Evolutionary conservation across 2,329 filamentous ascomycete species (phyloP).

Genomic region (Trichoderma harzianum): DNA sequence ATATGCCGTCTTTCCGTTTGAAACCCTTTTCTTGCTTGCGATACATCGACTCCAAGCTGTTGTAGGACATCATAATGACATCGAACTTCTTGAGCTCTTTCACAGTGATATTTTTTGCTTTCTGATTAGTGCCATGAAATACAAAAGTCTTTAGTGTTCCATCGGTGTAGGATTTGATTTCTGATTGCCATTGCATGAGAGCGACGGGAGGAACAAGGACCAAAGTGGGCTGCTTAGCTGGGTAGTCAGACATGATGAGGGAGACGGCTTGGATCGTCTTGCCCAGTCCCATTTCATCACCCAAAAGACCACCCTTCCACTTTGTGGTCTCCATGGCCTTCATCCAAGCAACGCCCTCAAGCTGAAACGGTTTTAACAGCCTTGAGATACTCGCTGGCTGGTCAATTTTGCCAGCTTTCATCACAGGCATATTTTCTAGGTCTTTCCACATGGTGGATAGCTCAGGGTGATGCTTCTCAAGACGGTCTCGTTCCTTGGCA

Average conservation of each 20-base stretch:
- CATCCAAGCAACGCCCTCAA: slow-evolving; percentile 95
- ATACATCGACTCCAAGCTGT: slow-evolving; percentile 84
- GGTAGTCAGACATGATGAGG: slow-evolving; percentile 96
- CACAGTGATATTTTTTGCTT: slow-evolving; percentile 71
- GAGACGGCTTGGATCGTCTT: slow-evolving; percentile 99
- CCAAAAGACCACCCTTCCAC: slow-evolving; percentile 86
- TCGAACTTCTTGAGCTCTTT: slow-evolving; percentile 79
- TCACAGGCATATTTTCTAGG: slow-evolving; percentile 63
- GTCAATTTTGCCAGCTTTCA: slow-evolving; percentile 49
- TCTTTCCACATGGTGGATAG: slow-evolving; percentile 82
- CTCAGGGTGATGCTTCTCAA: slow-evolving; percentile 74
- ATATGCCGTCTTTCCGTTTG: slow-evolving; percentile 71
- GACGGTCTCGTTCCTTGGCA: slow-evolving; percentile 56
- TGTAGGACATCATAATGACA: slow-evolving; percentile 97
- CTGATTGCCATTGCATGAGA: slow-evolving; percentile 89
- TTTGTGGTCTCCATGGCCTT: slow-evolving; percentile 77
- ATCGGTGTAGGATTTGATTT: slow-evolving; percentile 78
- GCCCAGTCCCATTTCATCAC: slow-evolving; percentile 98
- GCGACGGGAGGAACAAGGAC: slow-evolving; percentile 92
- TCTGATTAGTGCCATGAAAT: slow-evolving; percentile 81
- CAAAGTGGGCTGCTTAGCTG: slow-evolving; percentile 74
- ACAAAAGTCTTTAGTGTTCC: slow-evolving; percentile 87
- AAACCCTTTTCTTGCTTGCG: slow-evolving; percentile 92
- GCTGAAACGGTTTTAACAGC: slow-evolving; percentile 86
- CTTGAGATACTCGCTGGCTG: slow-evolving; percentile 72